Evolutionary conservation across 345 rosid species (phyloP).

Genomic region (Pistacia atlantica): DNA sequence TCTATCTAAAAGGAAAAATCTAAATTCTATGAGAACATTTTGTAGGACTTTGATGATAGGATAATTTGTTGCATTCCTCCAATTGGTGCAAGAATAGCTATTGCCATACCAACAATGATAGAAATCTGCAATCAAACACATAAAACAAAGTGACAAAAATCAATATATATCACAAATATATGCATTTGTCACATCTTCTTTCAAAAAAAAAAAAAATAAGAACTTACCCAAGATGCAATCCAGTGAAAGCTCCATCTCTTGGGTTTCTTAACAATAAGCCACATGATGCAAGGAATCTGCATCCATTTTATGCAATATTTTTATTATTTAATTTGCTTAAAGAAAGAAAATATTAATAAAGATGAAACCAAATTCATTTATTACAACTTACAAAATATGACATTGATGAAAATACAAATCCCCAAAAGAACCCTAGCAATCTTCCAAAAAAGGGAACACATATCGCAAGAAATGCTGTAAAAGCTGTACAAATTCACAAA

Average conservation of each 20-base stretch:
- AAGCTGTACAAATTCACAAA: constrained; percentile 30
- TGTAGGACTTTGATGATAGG: constrained; percentile 20
- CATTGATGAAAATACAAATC: constrained; percentile 58
- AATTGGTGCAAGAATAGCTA: constrained; percentile 29
- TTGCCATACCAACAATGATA: constrained; percentile 16
- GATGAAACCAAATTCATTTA: too few species aligned
- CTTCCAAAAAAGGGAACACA: constrained; percentile 65
- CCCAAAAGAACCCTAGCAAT: constrained; percentile 57
- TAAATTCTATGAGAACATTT: constrained; percentile 20
- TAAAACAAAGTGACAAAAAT: too few species aligned
- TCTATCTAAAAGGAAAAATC: background rate
- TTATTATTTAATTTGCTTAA: background rate
- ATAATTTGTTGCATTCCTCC: constrained; percentile 27
- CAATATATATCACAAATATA: too few species aligned
- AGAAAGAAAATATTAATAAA: too few species aligned
- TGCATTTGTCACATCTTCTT: too few species aligned
- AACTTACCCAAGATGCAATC: constrained; percentile 32
- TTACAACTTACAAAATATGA: constrained; percentile 48
- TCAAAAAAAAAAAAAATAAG: too few species aligned
- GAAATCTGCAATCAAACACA: constrained; percentile 14
- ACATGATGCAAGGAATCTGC: constrained; percentile 61
- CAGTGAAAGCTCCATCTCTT: constrained; percentile 31
- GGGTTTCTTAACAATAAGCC: constrained; percentile 47
- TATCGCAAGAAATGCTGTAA: constrained; percentile 51
- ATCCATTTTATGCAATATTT: background rate